Base-by-base conservation (phyloP, 2,329 filamentous ascomycete genomes). In the Venturia carpophila region DNA sequence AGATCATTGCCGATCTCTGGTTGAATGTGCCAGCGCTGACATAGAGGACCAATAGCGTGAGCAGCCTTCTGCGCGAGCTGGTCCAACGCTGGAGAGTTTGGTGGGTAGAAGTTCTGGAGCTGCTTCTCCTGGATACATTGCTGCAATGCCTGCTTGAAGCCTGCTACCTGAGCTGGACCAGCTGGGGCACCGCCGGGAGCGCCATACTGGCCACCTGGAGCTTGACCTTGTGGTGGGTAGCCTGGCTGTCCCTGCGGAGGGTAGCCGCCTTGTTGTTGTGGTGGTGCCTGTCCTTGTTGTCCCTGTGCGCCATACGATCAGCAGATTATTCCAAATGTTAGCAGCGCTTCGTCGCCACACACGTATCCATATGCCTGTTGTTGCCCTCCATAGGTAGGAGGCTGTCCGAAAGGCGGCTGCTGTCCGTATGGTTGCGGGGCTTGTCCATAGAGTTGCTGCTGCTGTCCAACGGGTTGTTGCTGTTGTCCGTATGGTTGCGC, bases 1-100 rank as follows among this genome's bases (percentile, higher is more conserved):
- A 87, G 81, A 71, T 87, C 85, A 65, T 82, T 84, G 58, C 82
- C 85, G 66, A 87, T 81, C 73, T 87, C 85, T 68, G 79, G 79
- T 9, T 80, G 80, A 61, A 87, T 78, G 65, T 78, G 76, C 82
- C 84, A 86, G 68, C 82, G 78, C 67, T 80, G 76, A 65, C 83
- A 83, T 60, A 87, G 75, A 67, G 79, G 79, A 67, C 82, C 80
- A 68, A 87, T 77, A 71, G 83, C 80, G 62, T 74, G 71, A 4
- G 77, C 73, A 17, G 81, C 82, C 49, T 77, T 76, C 45, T 76
- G 72, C 5, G 82, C 82, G 64, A 83, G 82, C 67, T 81, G 78
- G 65, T 83, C 79, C 27, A 82, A 70, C 30, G 75, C 71, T 2
- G 79, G 80, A 62, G 79, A 80, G 67, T 81, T 80, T 10, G 81